A percentile compares a stretch with the other conserved stretches of the same genome.
Conservation (phyloP, 2,329 filamentous ascomycete species). For the Diplodia seriata region DNA sequence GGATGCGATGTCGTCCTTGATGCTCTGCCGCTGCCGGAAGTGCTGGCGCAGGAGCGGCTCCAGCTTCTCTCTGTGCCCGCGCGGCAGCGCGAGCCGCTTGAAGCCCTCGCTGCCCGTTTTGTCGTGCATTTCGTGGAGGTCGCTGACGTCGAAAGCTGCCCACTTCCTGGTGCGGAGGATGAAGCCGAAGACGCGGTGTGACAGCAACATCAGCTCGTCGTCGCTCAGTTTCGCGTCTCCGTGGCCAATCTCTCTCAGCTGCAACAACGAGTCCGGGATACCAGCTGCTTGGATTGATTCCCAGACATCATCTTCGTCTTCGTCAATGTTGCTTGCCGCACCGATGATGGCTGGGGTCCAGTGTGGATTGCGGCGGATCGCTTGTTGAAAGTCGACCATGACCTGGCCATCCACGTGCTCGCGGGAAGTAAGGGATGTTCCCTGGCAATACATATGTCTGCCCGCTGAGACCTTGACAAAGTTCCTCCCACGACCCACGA, state of each 20-base stretch:
- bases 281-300: background rate
- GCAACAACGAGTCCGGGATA: background rate
- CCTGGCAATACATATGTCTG: slow-evolving; percentile 13
- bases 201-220: slow-evolving; percentile 12
- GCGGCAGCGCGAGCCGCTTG: slow-evolving; percentile 1
- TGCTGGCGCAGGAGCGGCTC: slow-evolving; percentile 1
- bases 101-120: background rate
- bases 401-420: background rate
- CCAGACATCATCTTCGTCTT: background rate
- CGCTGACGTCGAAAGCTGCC: background rate
- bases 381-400: slow-evolving; percentile 5
- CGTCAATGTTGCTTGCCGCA: background rate
- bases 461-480: background rate
- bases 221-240: background rate
- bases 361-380: background rate
- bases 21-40: slow-evolving; percentile 7
- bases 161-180: slow-evolving; percentile 34
- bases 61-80: background rate
- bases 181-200: slow-evolving; percentile 22
- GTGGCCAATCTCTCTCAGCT: background rate
- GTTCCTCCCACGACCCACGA: background rate
- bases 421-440: background rate
- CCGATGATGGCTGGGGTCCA: background rate
- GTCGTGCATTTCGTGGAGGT: background rate
- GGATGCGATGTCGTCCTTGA: background rate